Base-by-base conservation (phyloP, 2,329 filamentous ascomycete species). In the Aspergillus fructus region DNA sequence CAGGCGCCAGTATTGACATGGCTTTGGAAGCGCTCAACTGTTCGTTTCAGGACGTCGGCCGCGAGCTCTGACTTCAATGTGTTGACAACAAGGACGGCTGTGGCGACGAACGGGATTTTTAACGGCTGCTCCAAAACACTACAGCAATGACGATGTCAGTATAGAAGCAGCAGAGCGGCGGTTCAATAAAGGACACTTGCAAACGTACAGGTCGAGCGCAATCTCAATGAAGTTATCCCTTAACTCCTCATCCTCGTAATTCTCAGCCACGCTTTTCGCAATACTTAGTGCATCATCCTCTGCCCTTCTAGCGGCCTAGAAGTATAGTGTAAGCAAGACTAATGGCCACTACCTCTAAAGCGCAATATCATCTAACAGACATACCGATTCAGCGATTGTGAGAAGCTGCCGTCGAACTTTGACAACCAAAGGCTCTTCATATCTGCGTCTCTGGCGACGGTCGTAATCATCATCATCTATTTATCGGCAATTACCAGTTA, bases 31-130 rank as follows among this genome's bases (percentile, higher is more conserved):
- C 82, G 80, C 37, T 80, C 78, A 2, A 83, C 82, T 43, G 88
- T 79, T 64, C 84, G 85, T 51, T 78, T 81, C 64, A 97, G 79
- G 19, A 96, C 79, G 62, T 91, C 85, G 39, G 82, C 81, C 33
- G 89, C 85, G 37, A 96, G 81, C 64, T 94, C 89, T 4, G 89
- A 81, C 70, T 91, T 91, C 66, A 89, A 78, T 24, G 85, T 84
- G 77, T 97, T 97, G 63, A 88, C 84, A 56, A 91, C 84, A 57
- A 96, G 82, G 43, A 96, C 83, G 13, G 93, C 87, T 19, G 90
- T 91, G 9, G 93, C 92, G 39, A 96, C 83, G 71, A 97, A 97
- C 0, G 94, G 93, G n/a, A 92, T 96, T 81, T 97, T 97, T 74
- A 99, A 88, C 1, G 94, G 94, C 77, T 99, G 94, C 77, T 99